Evolutionary conservation across 2,329 filamentous ascomycete species (phyloP).

Genomic region (Dissoconium aciculare): DNA sequence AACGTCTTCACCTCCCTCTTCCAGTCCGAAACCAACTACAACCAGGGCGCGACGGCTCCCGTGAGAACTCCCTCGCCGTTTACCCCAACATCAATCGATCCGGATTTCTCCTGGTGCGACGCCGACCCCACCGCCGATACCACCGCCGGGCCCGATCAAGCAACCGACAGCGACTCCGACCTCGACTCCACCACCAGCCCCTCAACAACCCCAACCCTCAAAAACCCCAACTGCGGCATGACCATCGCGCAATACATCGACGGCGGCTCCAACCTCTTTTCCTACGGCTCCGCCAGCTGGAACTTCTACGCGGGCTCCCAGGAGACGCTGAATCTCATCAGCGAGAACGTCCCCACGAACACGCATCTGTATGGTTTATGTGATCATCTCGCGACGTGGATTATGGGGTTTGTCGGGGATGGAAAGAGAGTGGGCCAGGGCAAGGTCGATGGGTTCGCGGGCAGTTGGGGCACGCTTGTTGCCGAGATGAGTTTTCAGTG

Average conservation of each 20-base stretch:
- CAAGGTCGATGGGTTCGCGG: slow-evolving; percentile 4
- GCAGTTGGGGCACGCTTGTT: slow-evolving; percentile 8
- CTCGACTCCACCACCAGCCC: too few species aligned
- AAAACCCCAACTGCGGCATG: slow-evolving; percentile 21
- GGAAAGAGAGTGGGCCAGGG: slow-evolving; percentile 5
- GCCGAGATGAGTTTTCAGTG: slow-evolving; percentile 4
- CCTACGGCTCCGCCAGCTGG: slow-evolving; percentile 26
- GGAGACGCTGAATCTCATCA: slow-evolving; percentile 7
- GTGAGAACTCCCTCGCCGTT: slow-evolving; percentile 24
- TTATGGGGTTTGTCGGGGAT: slow-evolving; percentile 7
- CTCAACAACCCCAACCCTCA: too few species aligned
- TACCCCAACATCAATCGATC: slow-evolving; percentile 17
- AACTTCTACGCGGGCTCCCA: slow-evolving; percentile 18
- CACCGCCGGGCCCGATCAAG: too few species aligned
- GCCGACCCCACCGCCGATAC: slow-evolving; percentile 4
- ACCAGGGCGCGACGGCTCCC: slow-evolving; percentile 4
- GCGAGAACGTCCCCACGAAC: slow-evolving; percentile 3
- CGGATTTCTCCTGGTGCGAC: slow-evolving; percentile 15
- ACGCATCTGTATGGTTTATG: slow-evolving; percentile 6
- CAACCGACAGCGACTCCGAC: too few species aligned
- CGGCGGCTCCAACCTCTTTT: slow-evolving; percentile 19
- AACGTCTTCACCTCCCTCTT: slow-evolving; percentile 36
- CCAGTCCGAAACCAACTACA: slow-evolving; percentile 39
- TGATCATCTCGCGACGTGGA: slow-evolving; percentile 5
- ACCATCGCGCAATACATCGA: slow-evolving; percentile 6